Conservation (phyloP, 2,329 filamentous ascomycete species). For the Chrysoporthe puriensis region DNA sequence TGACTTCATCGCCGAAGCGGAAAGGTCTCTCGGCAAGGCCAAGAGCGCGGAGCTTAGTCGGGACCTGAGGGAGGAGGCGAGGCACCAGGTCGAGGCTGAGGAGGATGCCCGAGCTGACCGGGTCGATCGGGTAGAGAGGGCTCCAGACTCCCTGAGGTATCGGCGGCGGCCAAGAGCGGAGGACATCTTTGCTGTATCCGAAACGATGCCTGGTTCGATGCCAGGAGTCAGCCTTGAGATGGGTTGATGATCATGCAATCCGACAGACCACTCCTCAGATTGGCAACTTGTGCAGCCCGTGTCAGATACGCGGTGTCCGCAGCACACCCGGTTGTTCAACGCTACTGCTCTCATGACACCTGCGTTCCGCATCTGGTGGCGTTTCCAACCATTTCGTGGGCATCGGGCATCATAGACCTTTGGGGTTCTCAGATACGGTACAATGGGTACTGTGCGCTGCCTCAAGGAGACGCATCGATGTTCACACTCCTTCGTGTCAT, state of each 20-base stretch:
- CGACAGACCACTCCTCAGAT: neutral
- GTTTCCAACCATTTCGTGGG: neutral
- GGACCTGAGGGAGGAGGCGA: constrained; percentile 55
- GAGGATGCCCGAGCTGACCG: constrained; percentile 40
- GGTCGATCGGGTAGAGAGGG: constrained; percentile 40
- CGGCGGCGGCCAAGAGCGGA: constrained; percentile 36
- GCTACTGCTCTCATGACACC: neutral
- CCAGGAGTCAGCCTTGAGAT: constrained; percentile 32
- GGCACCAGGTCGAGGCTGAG: constrained; percentile 52
- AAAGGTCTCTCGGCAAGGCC: constrained; percentile 53
- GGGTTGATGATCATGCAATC: neutral
- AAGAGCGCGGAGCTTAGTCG: constrained; percentile 58
- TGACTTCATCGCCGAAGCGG: constrained; percentile 53
- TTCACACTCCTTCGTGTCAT: neutral
- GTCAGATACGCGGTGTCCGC: neutral
- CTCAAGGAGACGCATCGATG: neutral
- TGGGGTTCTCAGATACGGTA: no score
- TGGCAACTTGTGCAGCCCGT: neutral
- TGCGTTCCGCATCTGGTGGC: neutral
- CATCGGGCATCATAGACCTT: no score
- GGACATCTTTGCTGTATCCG: constrained; percentile 34
- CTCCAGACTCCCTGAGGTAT: constrained; percentile 38
- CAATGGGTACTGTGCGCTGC: no score
- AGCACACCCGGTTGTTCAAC: neutral
- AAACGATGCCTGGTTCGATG: constrained; percentile 36